These are phyloP conservation scores for Wickerhamomyces sp. DNA, from an alignment of 1,139 yeast species.

Conservation along the genomic window DNA sequence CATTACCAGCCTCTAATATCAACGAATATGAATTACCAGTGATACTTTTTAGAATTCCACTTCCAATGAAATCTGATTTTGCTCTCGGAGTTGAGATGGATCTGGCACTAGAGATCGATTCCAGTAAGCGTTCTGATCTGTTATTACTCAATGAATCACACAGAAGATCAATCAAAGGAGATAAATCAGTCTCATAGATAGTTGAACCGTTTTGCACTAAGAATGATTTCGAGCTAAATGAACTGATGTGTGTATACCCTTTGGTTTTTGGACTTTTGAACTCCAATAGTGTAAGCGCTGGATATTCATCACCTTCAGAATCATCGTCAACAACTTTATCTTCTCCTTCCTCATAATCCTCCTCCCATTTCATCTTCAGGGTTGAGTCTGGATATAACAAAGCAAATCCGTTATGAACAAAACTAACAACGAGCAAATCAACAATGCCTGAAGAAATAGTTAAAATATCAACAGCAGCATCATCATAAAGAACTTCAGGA, in stretches of 20 bases:
- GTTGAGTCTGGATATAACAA: slow-evolving; percentile 13
- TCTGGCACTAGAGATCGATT: background rate
- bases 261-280: background rate
- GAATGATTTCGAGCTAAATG: background rate
- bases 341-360: slow-evolving; percentile 3
- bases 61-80: slow-evolving; percentile 1
- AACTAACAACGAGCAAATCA: slow-evolving; percentile 11
- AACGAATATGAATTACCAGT: background rate
- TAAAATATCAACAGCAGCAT: slow-evolving; percentile 16
- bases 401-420: slow-evolving; percentile 11
- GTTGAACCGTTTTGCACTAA: slow-evolving; percentile 1
- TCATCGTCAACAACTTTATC: background rate
- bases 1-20: background rate
- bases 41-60: background rate
- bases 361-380: slow-evolving; percentile 15
- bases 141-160: background rate
- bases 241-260: background rate
- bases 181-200: slow-evolving; percentile 1
- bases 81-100: background rate
- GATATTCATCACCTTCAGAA: background rate
- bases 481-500: slow-evolving; percentile 28
- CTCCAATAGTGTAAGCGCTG: background rate
- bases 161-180: background rate
- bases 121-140: background rate
- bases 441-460: slow-evolving; percentile 6